These are phyloP conservation scores for Xylariales sp. DNA, from an alignment of 2,329 filamentous ascomycete genomes.

Conservation along the genomic window DNA sequence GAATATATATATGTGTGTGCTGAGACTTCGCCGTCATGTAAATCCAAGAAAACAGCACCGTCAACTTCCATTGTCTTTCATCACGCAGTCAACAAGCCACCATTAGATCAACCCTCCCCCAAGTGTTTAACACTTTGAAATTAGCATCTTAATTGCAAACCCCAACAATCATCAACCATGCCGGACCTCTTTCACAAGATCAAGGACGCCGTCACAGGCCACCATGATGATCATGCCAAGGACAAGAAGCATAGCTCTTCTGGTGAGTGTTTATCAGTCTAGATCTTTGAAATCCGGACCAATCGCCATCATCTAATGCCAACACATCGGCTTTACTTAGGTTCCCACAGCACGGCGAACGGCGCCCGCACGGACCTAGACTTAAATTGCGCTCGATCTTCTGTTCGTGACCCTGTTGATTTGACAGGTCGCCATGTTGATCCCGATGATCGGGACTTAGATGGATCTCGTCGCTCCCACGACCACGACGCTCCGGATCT, in stretches of 20 bases:
- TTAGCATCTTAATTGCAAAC: background rate
- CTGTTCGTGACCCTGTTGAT: constrained; percentile 28
- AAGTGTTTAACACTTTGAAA: background rate
- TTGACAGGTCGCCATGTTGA: constrained; percentile 33
- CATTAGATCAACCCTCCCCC: background rate
- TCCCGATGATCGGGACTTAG: constrained; percentile 35
- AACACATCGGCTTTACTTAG: constrained; percentile 1
- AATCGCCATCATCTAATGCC: background rate
- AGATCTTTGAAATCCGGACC: background rate
- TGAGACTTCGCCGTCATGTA: constrained; percentile 15
- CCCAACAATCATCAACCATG: constrained; percentile 25
- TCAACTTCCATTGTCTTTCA: background rate
- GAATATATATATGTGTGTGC: constrained; percentile 23
- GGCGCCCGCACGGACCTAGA: constrained; percentile 30
- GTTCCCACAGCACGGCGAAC: constrained; percentile 2
- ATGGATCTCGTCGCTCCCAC: constrained; percentile 31
- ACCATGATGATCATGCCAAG: constrained; percentile 31
- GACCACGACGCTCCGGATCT: constrained; percentile 35
- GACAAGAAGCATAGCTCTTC: constrained; percentile 23
- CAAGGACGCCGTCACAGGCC: constrained; percentile 35
- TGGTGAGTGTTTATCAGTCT: constrained; percentile 8
- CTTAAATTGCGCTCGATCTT: constrained; percentile 31
- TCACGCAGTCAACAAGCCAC: constrained; percentile 10
- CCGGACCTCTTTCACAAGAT: constrained; percentile 36
- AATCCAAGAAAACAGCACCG: constrained; percentile 4